Percentiles rank a stretch among this genome's conserved stretches.
Evolutionary conservation across 2,329 filamentous ascomycete genomes (phyloP).

Genomic region (Bipolaris zeicola): DNA sequence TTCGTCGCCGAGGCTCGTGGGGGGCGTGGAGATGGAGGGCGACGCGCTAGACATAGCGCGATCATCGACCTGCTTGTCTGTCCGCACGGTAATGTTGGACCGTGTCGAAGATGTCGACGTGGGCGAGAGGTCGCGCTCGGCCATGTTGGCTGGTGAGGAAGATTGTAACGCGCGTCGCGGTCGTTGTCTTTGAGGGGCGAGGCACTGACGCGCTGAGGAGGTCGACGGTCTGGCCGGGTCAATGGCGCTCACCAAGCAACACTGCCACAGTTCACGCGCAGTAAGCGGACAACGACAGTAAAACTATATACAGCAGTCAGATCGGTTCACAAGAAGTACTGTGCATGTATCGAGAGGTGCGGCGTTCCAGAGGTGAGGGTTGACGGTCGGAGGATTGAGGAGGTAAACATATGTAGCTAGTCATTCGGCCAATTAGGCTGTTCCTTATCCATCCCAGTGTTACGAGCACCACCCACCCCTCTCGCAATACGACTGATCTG

Average conservation of each 20-base stretch:
- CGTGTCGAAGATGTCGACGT: slow-evolving; percentile 50
- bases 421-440: slow-evolving; percentile 46
- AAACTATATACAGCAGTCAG: slow-evolving; percentile 21
- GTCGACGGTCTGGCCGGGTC: slow-evolving; percentile 27
- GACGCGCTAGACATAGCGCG: slow-evolving; percentile 59
- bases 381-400: slow-evolving; percentile 35
- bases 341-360: slow-evolving; percentile 35
- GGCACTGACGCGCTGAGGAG: slow-evolving; percentile 43
- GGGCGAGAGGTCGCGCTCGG: slow-evolving; percentile 43
- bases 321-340: slow-evolving; percentile 28
- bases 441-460: slow-evolving; percentile 37
- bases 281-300: slow-evolving; percentile 19
- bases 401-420: slow-evolving; percentile 47
- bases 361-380: slow-evolving; percentile 27
- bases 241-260: slow-evolving; percentile 35
- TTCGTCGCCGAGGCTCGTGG: slow-evolving; percentile 68
- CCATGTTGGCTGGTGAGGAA: slow-evolving; percentile 34
- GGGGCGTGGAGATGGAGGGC: slow-evolving; percentile 64
- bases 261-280: slow-evolving; percentile 44
- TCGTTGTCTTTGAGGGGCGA: slow-evolving; percentile 31
- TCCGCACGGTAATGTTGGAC: slow-evolving; percentile 50
- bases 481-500: slow-evolving; percentile 31
- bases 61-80: slow-evolving; percentile 37
- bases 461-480: slow-evolving; percentile 43
- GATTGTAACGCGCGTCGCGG: slow-evolving; percentile 26